Percentiles rank a stretch among this genome's conserved stretches.
These are phyloP conservation scores for Lactarius indigo DNA, from an alignment of 768 basidiomycete species.

Conservation along the genomic window DNA sequence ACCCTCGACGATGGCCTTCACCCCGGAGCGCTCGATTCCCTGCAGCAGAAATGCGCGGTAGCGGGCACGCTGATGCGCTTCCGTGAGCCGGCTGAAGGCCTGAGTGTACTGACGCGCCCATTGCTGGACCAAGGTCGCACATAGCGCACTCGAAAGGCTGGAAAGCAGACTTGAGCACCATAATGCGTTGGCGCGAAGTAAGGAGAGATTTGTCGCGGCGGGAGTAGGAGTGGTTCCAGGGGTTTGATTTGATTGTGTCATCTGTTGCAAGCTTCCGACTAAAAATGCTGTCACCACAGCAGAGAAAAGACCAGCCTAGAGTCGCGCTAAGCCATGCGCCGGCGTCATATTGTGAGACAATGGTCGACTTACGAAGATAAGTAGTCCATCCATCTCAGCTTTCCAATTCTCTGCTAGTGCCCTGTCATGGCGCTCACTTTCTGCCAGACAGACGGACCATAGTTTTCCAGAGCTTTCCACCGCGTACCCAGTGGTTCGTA, in stretches of 20 bases:
- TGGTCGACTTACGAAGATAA: constrained; percentile 19
- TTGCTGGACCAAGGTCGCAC: constrained; percentile 16
- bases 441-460: constrained; percentile 17
- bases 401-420: constrained; percentile 20
- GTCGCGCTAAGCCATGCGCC: not conserved
- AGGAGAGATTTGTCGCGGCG: not conserved
- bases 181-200: constrained; percentile 13
- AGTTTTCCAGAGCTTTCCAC: constrained; percentile 11
- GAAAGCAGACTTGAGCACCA: constrained; percentile 17
- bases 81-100: constrained; percentile 6
- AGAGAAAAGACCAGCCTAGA: constrained; percentile 28
- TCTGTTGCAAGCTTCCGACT: constrained; percentile 21
- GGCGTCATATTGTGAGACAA: not conserved
- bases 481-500: not conserved
- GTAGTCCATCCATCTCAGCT: constrained; percentile 18
- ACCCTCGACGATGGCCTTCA: constrained; percentile 9
- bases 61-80: constrained; percentile 11
- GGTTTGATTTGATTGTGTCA: constrained; percentile 14
- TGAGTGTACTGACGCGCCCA: constrained; percentile 19
- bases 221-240: not conserved
- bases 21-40: constrained; percentile 14
- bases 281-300: constrained; percentile 27
- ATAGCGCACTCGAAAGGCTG: constrained; percentile 15
- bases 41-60: constrained; percentile 13
- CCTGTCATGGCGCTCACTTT: constrained; percentile 8